These are phyloP conservation scores for Leccinellum luteum DNA, from an alignment of 768 basidiomycete species.

Conservation along the genomic window DNA sequence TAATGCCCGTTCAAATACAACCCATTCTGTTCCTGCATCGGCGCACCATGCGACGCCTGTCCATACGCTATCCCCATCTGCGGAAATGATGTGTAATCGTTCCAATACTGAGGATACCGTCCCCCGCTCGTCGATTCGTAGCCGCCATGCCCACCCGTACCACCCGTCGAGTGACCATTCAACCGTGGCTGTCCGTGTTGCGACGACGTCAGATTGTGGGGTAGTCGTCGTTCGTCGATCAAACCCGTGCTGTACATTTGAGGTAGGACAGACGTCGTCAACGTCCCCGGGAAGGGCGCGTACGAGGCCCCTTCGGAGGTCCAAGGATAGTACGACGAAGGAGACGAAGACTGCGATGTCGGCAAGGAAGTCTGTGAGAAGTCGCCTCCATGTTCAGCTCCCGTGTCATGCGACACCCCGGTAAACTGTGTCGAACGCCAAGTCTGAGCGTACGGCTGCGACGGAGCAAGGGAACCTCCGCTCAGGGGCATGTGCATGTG, in stretches of 20 bases:
- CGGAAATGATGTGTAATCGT: constrained; percentile 51
- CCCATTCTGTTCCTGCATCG: constrained; percentile 18
- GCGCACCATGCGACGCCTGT: constrained; percentile 2
- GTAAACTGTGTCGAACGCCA: constrained; percentile 30
- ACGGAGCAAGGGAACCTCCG: constrained; percentile 1
- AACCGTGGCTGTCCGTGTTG: constrained; percentile 19
- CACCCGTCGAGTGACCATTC: constrained; percentile 12
- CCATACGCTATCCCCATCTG: constrained; percentile 45
- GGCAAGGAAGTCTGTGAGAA: constrained; percentile 9
- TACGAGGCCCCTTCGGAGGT: constrained; percentile 30
- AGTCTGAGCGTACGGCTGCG: constrained; percentile 25
- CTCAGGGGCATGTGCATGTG: constrained; percentile 13
- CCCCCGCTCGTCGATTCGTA: constrained; percentile 21
- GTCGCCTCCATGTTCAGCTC: constrained; percentile 7
- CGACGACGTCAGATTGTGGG: constrained; percentile 8
- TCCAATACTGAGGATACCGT: constrained; percentile 55
- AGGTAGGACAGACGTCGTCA: constrained; percentile 73
- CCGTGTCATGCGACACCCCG: constrained; percentile 5
- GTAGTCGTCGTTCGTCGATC: constrained; percentile 46
- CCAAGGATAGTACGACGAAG: constrained; percentile 47
- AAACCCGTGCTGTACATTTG: constrained; percentile 75
- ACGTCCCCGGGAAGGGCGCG: constrained; percentile 40
- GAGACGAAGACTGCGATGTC: constrained; percentile 21
- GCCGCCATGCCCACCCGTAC: constrained; percentile 12
- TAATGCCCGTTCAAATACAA: constrained; percentile 26